Evolutionary conservation across 2,329 filamentous ascomycete genomes (phyloP), one percentile per base, ranked within the genome.

Genomic region (Drechslerella coelobrocha): DNA sequence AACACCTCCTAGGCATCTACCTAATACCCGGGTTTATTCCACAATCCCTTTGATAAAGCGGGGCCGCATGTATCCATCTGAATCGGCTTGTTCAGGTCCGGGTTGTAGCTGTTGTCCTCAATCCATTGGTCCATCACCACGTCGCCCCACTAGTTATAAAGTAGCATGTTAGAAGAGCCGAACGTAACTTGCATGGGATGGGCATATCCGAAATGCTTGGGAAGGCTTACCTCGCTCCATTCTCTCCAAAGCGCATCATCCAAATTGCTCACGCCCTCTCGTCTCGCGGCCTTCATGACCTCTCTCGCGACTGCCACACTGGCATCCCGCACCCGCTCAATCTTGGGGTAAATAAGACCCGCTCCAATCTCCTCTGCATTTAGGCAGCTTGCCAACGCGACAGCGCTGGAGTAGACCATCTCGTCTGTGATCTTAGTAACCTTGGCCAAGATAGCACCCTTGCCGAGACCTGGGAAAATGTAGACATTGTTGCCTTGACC

Each of bases 391-490:
- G 91, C 86, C 17, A 97, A 85, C 3, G 92, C 89, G 37, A 89
- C 88, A 19, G 91, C 94, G 31, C 92, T 93, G 51, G 90, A 92
- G 82, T 97, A 97, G 77, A 99, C 91, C 94, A 99, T 99, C 79
- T 88, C 86, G 78, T 97, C 91, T 2, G 93, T 97, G 74, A 97
- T 84, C 75, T 87, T 87, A 73, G 90, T 87, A 9, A 92, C 86
- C 83, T 97, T 96, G 81, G 88, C 88, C 50, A 97, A 85, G 78
- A 97, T 97, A 74, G 93, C 90, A 72, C 92, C 94, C 24, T 97
- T 87, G 63, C 94, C 94, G 68, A 97, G 89, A 77, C 93, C 94
- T 0, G 94, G 94, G 87, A 99, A 99, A 72, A 99, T 90, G 78
- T 97, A 97, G 82, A 89, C 88, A 82, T 88, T 88, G 78, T 83